Evolutionary conservation across 306 rosid species (phyloP).

Genomic region (Vicia faba): DNA sequence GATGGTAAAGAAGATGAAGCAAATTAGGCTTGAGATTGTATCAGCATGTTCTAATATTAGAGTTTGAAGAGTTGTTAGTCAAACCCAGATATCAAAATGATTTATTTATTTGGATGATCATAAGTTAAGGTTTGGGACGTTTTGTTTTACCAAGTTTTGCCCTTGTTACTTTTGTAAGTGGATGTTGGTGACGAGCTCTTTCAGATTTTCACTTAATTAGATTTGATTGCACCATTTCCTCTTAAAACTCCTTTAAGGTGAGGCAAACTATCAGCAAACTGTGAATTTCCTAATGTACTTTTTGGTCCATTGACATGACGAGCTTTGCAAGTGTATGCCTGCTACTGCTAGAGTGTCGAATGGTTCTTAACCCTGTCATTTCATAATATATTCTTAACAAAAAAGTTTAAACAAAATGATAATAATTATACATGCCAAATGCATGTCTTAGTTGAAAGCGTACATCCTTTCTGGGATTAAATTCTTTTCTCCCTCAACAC

Average conservation of each 20-base stretch:
- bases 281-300: neutral
- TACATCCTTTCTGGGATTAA: neutral
- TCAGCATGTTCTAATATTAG: conserved; percentile 16
- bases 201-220: neutral
- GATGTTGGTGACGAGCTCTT: conserved; percentile 27
- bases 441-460: neutral
- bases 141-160: conserved; percentile 3
- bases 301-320: neutral
- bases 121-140: neutral
- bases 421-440: neutral
- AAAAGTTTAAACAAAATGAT: neutral
- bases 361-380: neutral
- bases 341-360: neutral
- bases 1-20: conserved; percentile 23
- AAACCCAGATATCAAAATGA: conserved; percentile 15
- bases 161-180: conserved; percentile 2
- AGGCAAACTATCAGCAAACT: neutral
- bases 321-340: neutral
- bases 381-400: neutral
- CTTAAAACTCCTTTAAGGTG: neutral
- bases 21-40: conserved; percentile 29
- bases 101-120: conserved; percentile 7
- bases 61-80: conserved; percentile 5
- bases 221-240: conserved; percentile 20
- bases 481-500: neutral